Percentiles rank a stretch among this genome's conserved stretches.
Conservation (phyloP, 345 rosid species). For the Eucalyptus tenuipes region DNA sequence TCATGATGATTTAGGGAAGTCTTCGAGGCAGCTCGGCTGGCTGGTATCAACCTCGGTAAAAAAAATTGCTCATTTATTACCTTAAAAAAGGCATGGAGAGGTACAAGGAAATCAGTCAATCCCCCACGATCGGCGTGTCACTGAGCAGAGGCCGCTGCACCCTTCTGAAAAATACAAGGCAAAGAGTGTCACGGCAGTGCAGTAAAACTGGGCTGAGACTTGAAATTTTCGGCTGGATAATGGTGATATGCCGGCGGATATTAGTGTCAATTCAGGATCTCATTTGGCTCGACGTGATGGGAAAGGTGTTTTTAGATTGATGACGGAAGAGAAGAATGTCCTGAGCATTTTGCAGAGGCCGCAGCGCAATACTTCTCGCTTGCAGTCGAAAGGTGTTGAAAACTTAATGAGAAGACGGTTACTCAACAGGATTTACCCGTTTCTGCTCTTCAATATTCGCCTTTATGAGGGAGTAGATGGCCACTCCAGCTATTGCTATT, state of each 20-base stretch:
- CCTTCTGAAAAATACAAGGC: neutral
- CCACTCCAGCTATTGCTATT: conserved; percentile 90
- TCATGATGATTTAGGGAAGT: neutral
- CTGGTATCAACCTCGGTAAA: neutral
- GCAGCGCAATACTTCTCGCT: neutral
- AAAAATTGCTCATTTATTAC: neutral
- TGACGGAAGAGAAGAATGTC: neutral
- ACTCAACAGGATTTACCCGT: conserved; percentile 31
- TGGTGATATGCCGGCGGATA: neutral
- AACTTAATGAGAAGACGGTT: neutral
- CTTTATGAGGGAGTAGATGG: conserved; percentile 73
- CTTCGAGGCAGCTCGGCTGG: neutral
- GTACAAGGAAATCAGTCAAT: neutral
- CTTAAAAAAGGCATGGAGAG: neutral
- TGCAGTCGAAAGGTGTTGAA: neutral
- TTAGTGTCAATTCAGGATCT: neutral
- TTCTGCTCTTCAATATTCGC: conserved; percentile 92
- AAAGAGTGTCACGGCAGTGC: neutral
- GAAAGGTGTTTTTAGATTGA: neutral
- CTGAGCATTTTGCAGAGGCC: neutral
- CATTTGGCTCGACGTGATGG: neutral
- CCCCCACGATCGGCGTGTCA: neutral
- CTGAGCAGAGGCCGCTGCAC: neutral
- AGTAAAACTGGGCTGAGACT: neutral
- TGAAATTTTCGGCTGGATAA: neutral